Conservation (phyloP, 805 yeast species). For the Saccharomycopsis sp. region DNA sequence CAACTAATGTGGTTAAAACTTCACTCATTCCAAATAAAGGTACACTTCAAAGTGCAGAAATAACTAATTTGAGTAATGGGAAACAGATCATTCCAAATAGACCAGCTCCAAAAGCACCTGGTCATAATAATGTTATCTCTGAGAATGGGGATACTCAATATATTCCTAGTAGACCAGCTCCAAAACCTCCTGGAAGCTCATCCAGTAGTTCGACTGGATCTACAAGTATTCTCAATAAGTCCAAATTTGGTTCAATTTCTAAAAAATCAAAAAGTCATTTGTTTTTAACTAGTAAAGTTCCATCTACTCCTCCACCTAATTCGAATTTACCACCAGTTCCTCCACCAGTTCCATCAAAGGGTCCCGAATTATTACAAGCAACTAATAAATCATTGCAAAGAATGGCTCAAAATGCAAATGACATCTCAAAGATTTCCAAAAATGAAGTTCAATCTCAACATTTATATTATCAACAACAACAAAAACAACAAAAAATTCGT, state of each 20-base stretch:
- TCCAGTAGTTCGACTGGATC: neutral
- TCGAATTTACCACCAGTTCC: constrained; percentile 15
- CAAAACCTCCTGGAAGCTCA: constrained; percentile 37
- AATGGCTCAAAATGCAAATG: constrained; percentile 12
- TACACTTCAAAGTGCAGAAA: neutral
- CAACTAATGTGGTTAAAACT: constrained; percentile 12
- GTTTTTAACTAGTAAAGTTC: neutral
- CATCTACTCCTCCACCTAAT: constrained; percentile 10
- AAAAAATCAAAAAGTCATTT: neutral
- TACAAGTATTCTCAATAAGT: neutral
- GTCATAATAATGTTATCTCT: too few relatives aligned
- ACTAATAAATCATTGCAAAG: constrained; percentile 16
- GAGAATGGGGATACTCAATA: constrained; percentile 30
- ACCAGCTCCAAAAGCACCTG: too few relatives aligned
- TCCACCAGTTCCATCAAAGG: constrained; percentile 16
- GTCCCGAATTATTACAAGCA: constrained; percentile 15
- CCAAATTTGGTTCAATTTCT: neutral
- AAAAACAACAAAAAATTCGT: constrained; percentile 17
- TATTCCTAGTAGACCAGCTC: constrained; percentile 61
- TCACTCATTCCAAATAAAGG: constrained; percentile 3
- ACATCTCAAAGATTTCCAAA: neutral
- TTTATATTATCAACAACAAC: constrained; percentile 17
- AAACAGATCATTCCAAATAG: neutral
- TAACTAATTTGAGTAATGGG: neutral
- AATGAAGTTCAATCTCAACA: constrained; percentile 13